phyloP scores from a whole-genome alignment of 192 early-diverging fungal genomes.

The Coemansia sp. region DNA sequence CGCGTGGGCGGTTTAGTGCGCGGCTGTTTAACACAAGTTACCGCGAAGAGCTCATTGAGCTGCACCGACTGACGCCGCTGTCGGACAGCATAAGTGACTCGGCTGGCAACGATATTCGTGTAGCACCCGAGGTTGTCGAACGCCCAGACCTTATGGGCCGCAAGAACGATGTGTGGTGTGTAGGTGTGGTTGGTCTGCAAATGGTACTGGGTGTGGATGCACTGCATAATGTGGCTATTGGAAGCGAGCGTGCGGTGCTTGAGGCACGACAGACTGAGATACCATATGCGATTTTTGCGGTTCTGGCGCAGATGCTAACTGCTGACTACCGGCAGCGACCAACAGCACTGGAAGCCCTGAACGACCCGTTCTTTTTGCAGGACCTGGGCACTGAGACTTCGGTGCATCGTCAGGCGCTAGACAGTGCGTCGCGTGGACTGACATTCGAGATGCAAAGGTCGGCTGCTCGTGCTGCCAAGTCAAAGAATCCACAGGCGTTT shows the following conservation, averaged over 20 bases:
- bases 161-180: constrained; percentile 78
- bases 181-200: constrained; percentile 64
- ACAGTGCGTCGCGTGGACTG: constrained; percentile 27
- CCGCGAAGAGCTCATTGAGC: constrained; percentile 59
- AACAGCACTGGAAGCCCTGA: constrained; percentile 72
- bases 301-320: constrained; percentile 63
- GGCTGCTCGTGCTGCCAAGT: background rate
- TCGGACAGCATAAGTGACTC: constrained; percentile 26
- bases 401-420: constrained; percentile 48
- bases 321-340: constrained; percentile 70
- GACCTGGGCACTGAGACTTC: constrained; percentile 47
- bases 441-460: constrained; percentile 39
- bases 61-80: constrained; percentile 46
- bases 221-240: constrained; percentile 51
- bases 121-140: constrained; percentile 65
- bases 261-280: constrained; percentile 51
- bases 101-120: constrained; percentile 45
- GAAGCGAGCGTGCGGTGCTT: constrained; percentile 56
- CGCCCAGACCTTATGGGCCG: constrained; percentile 61
- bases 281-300: constrained; percentile 50
- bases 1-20: constrained; percentile 35
- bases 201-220: constrained; percentile 70
- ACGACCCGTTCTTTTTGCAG: constrained; percentile 67
- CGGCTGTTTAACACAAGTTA: constrained; percentile 69
- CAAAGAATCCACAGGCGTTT: constrained; percentile 3